Conservation (phyloP, 352 stramenopile species). For the Pythium diclinum region DNA sequence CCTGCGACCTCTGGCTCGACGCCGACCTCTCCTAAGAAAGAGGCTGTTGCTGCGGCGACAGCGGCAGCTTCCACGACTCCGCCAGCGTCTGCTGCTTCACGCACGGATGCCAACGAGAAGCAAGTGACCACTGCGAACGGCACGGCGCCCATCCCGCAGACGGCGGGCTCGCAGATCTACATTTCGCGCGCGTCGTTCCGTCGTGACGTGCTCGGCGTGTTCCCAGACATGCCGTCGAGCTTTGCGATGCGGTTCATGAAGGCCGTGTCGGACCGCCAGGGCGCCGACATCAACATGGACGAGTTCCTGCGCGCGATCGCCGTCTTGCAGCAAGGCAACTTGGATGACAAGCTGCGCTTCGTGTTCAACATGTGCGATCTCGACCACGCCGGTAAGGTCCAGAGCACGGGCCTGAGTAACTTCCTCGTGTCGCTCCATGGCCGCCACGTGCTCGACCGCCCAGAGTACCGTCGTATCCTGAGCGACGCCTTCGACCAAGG, state of each 20-base stretch:
- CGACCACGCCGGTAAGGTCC: slow-evolving; percentile 81
- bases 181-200: slow-evolving; percentile 82
- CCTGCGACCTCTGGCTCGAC: slow-evolving; percentile 4
- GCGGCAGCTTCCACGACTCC: slow-evolving; percentile 10
- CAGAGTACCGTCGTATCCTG: slow-evolving; percentile 69
- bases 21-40: slow-evolving; percentile 48
- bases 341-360: slow-evolving; percentile 76
- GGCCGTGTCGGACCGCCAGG: slow-evolving; percentile 77
- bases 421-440: slow-evolving; percentile 82
- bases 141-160: slow-evolving; percentile 55
- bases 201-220: slow-evolving; percentile 84
- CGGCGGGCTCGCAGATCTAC: slow-evolving; percentile 72
- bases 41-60: neutral
- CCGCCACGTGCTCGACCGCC: slow-evolving; percentile 66
- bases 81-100: slow-evolving; percentile 21
- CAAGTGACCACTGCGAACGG: slow-evolving; percentile 33
- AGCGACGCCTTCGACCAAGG: slow-evolving; percentile 84
- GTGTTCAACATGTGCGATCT: slow-evolving; percentile 89
- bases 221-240: slow-evolving; percentile 85
- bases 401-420: slow-evolving; percentile 83
- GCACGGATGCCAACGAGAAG: slow-evolving; percentile 29
- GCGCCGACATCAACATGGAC: slow-evolving; percentile 87
- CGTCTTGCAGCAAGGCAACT: slow-evolving; percentile 66
- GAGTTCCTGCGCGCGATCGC: slow-evolving; percentile 81
- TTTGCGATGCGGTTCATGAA: slow-evolving; percentile 90